These are phyloP conservation scores for Mycena capillaripes DNA, from an alignment of 768 basidiomycete genomes.

Conservation along the genomic window DNA sequence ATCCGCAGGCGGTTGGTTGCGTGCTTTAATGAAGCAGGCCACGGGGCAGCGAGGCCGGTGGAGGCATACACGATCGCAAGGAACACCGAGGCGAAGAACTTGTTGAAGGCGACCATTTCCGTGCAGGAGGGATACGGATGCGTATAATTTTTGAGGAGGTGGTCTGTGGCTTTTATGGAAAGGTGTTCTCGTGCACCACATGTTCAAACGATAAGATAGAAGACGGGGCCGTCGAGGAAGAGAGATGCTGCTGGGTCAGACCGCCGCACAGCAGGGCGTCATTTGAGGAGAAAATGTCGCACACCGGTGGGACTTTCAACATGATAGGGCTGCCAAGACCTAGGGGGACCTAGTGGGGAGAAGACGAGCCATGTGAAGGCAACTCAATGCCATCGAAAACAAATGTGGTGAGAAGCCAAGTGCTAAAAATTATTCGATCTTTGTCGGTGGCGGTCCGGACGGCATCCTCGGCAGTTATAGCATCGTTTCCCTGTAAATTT, in stretches of 20 bases:
- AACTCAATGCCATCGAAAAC: not conserved
- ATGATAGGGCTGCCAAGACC: not conserved
- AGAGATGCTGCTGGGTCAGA: not conserved
- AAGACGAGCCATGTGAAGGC: not conserved
- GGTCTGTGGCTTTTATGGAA: not conserved
- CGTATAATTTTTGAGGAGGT: not conserved
- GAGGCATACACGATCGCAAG: slow-evolving; percentile 42
- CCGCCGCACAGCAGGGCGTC: not conserved
- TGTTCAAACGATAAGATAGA: slow-evolving; percentile 8
- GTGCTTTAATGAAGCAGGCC: slow-evolving; percentile 31
- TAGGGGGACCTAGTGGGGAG: too few species aligned
- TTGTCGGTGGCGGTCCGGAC: not conserved
- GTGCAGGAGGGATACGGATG: slow-evolving; percentile 4
- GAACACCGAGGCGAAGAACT: slow-evolving; percentile 43
- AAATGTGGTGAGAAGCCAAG: not conserved
- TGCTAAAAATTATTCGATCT: not conserved
- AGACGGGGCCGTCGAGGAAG: not conserved
- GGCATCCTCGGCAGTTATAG: not conserved
- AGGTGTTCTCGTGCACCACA: not conserved
- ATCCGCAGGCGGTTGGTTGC: slow-evolving; percentile 42
- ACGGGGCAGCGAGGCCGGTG: slow-evolving; percentile 17
- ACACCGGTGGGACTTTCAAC: not conserved
- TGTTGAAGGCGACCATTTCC: slow-evolving; percentile 42
- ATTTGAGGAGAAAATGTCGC: not conserved
- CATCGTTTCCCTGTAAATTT: not conserved